A percentile compares a stretch with the other conserved stretches of the same genome.
Conservation (phyloP, 2,329 filamentous ascomycete species). For the Teratosphaeria gauchensis region DNA sequence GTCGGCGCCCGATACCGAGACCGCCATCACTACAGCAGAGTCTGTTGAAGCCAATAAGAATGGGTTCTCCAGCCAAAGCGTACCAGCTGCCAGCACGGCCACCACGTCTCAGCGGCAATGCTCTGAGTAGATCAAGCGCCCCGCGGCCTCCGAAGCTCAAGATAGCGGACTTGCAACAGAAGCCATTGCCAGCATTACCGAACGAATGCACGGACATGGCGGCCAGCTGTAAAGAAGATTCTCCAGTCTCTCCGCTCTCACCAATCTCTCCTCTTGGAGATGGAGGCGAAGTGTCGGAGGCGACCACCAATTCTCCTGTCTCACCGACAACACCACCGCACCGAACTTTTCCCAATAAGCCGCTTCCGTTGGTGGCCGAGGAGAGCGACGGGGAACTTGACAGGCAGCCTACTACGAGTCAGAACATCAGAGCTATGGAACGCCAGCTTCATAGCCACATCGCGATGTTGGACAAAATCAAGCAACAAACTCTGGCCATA, state of each 20-base stretch:
- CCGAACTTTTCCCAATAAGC: neutral
- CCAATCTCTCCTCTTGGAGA: conserved; percentile 4
- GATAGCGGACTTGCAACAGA: neutral
- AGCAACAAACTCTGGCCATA: conserved; percentile 6
- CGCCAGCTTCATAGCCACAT: conserved; percentile 27
- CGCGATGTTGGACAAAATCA: conserved; percentile 22
- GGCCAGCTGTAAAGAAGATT: neutral
- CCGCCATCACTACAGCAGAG: conserved; percentile 6
- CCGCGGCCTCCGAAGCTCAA: conserved; percentile 8
- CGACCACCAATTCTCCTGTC: conserved; percentile 5
- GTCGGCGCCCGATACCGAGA: neutral
- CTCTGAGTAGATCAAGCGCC: conserved; percentile 3
- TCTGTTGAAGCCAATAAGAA: conserved; percentile 17
- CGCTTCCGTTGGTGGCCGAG: neutral
- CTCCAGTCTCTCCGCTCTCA: neutral
- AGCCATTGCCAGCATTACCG: neutral
- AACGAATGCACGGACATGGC: neutral
- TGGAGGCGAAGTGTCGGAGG: conserved; percentile 2
- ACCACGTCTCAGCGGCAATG: conserved; percentile 8
- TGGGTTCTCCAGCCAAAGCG: conserved; percentile 20
- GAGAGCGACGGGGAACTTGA: neutral
- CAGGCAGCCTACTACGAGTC: neutral
- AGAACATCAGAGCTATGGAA: conserved; percentile 18
- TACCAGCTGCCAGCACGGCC: conserved; percentile 15
- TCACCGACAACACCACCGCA: conserved; percentile 2